Base-by-base conservation (phyloP, 2,329 filamentous ascomycete genomes). In the Diaporthe capsici region DNA sequence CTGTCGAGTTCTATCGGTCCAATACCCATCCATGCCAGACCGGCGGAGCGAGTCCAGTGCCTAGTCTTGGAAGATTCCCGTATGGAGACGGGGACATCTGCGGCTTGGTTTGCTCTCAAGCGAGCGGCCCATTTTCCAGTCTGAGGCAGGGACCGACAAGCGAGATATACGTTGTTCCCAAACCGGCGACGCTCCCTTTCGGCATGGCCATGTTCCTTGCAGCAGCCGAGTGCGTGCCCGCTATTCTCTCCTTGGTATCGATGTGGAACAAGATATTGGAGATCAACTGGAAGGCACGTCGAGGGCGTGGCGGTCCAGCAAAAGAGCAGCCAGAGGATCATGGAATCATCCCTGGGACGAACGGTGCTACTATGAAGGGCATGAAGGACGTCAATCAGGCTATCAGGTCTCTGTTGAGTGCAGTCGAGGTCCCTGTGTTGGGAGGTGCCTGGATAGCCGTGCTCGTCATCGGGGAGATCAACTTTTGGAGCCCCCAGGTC, bases 201-300 rank as follows among this genome's bases (percentile, higher is more conserved):
- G 88, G 88, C 63, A 87, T 90, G 0, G 90, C 86, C 0, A 92
- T 90, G 12, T 86, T 94, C 2, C 84, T 94, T 1, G 88, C 90
- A 0, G 91, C 91, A 2, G 92, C 89, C 2, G 93, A 91, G 76
- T 93, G 91, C 75, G 88, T 94, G 3, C 91, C 92, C 0, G 90
- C 91, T 1, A 88, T 93, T 13, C 82, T 94, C 0, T 91, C 90
- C 12, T 82, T 93, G 12, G 84, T 90, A 0, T 91, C 88, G 0
- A 93, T 91, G 82, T 91, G 89, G 88, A 89, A 90, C 77, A 92
- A 91, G 79, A 92, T 94, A 6, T 81, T 92, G 2, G 88, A 92
- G 76, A 87, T 88, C 68, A 92, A 92, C 75, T 92, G 90, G 90
- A 90, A 86, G 77, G 84, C 58, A 44, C 58, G 37, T 20, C 58